Base-by-base conservation (phyloP, 2,329 filamentous ascomycete genomes). In the Talaromyces sp. region DNA sequence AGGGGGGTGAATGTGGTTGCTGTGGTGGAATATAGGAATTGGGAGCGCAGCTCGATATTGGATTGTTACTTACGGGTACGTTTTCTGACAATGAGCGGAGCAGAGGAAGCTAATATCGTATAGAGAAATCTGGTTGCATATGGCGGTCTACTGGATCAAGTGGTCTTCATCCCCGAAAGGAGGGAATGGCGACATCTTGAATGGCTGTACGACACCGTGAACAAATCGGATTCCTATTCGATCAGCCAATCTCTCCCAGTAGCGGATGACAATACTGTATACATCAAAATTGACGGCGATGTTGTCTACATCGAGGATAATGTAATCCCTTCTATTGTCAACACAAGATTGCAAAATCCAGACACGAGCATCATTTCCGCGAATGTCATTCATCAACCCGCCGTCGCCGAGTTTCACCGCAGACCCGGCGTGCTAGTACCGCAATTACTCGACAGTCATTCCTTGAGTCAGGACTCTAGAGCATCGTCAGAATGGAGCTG, bases 321-420 rank as follows among this genome's bases (percentile, higher is more conserved):
- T 62, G 78, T 82, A 27, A 84, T 88, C 58, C 80, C 84, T 2
- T 82, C 83, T 3, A 77, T 87, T 7, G 79, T 86, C 33, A 82
- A 83, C 67, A 84, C 83, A 22, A 83, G 83, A 67, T 72, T 84
- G 58, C 77, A 81, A 3, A 79, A 86, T 37, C 83, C 84, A 8
- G 79, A 85, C 45, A 80, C 80, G 31, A 81, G 81, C 67, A 75
- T 82, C 54, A 81, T 87, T 15, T 84, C 83, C 2, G 84, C 84
- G 59, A 86, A 87, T 67, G 78, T 87, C 25, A 76, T 87, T 68
- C 87, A 87, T 67, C 83, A 85, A 58, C 84, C 84, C 15, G 78
- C 84, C 11, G 81, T 86, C 37, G 80, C 80, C 58, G 82, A 83
- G 75, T 76, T 87, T 19, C 85, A 87, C 68, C 82, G 81, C 70